A percentile compares a stretch with the other conserved stretches of the same genome.
These are phyloP conservation scores for Myrica gale DNA, from an alignment of 306 rosid species.

Conservation along the genomic window DNA sequence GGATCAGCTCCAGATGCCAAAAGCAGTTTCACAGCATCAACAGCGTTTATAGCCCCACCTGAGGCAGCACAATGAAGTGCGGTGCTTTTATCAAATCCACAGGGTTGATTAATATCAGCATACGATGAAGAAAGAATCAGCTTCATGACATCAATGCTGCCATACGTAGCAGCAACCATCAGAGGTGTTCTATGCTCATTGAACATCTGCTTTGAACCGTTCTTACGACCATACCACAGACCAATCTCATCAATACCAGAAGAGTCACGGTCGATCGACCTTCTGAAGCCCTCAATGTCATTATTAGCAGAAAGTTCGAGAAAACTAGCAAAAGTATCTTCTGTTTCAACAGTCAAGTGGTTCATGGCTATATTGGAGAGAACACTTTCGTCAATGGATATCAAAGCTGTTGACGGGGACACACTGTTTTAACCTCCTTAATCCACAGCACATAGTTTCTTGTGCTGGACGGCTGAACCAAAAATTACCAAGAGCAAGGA, in stretches of 20 bases:
- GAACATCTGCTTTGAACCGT: constrained; percentile 88
- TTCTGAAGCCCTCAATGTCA: constrained; percentile 63
- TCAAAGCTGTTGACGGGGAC: constrained; percentile 20
- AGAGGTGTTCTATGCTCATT: constrained; percentile 76
- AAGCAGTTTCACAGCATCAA: constrained; percentile 68
- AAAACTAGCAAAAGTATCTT: constrained; percentile 71
- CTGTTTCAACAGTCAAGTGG: constrained; percentile 68
- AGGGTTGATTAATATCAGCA: constrained; percentile 54
- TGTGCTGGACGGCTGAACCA: constrained; percentile 29
- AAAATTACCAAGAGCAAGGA: constrained; percentile 15
- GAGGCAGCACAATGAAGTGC: constrained; percentile 95
- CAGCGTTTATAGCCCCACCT: constrained; percentile 76
- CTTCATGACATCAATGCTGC: constrained; percentile 70
- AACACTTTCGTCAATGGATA: constrained; percentile 24
- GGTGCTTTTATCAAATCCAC: constrained; percentile 81
- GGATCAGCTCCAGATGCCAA: constrained; percentile 83
- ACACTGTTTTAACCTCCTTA: constrained; percentile 34
- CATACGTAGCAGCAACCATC: constrained; percentile 95
- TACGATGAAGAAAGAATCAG: constrained; percentile 62
- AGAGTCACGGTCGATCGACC: constrained; percentile 63
- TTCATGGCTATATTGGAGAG: constrained; percentile 53
- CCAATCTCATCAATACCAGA: constrained; percentile 76
- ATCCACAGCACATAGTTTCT: constrained; percentile 62
- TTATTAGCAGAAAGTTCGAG: constrained; percentile 90
- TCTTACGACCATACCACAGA: constrained; percentile 74